These are phyloP conservation scores for Colletotrichum higginsianum DNA, from an alignment of 2,329 filamentous ascomycete genomes.

Conservation along the genomic window DNA sequence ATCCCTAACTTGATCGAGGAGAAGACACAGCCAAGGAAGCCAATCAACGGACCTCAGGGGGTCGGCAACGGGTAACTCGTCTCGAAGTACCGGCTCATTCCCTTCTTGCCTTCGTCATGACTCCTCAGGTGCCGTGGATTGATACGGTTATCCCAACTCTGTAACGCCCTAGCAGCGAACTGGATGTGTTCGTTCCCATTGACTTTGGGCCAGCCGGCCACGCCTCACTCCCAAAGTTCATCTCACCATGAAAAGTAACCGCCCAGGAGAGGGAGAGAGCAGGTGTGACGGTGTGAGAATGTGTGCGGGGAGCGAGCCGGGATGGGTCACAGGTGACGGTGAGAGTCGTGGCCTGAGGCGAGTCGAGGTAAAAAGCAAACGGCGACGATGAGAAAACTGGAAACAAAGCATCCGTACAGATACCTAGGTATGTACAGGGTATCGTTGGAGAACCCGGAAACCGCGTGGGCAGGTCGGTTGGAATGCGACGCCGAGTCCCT, in stretches of 20 bases:
- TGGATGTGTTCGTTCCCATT: conserved; percentile 39
- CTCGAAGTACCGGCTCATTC: background rate
- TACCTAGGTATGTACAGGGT: background rate
- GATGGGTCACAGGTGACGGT: background rate
- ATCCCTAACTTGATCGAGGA: background rate
- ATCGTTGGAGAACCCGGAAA: conserved; percentile 12
- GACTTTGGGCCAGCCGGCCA: conserved; percentile 29
- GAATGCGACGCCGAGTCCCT: conserved; percentile 23
- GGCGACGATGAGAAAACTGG: background rate
- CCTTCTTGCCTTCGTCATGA: conserved; percentile 18
- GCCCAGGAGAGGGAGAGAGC: conserved; percentile 9
- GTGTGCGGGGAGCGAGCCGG: background rate
- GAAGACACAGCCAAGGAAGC: background rate
- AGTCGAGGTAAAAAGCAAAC: background rate
- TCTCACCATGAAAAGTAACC: conserved; percentile 32
- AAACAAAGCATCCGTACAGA: background rate
- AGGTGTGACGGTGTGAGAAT: background rate
- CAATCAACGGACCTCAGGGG: background rate
- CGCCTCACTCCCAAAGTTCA: conserved; percentile 36
- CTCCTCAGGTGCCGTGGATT: conserved; percentile 24
- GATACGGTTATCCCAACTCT: conserved; percentile 36
- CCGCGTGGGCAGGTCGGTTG: conserved; percentile 28
- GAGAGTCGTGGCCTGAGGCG: background rate
- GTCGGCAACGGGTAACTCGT: background rate
- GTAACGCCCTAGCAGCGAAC: conserved; percentile 38